Percentiles rank a stretch among this genome's conserved stretches.
phyloP scores from a whole-genome alignment of 345 rosid species.

The Turritis glabra region DNA sequence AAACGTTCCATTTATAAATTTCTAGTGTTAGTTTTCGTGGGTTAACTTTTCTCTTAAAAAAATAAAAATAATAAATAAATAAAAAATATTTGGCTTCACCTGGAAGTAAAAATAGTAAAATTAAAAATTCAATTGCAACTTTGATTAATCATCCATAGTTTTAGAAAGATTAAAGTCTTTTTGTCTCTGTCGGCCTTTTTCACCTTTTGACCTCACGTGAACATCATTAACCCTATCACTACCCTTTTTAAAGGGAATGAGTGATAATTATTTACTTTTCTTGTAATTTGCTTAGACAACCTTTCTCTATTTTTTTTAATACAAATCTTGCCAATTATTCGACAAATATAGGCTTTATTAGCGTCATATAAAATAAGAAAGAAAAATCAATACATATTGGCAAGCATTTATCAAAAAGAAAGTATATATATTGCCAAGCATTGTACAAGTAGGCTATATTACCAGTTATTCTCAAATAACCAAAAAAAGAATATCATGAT shows the following conservation, averaged over 20 bases:
- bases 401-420: background rate
- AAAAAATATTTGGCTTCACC: slow-evolving; percentile 2
- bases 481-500: background rate
- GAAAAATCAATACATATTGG: too few species aligned
- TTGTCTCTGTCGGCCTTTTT: slow-evolving; percentile 23
- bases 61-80: too few species aligned
- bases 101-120: slow-evolving; percentile 6
- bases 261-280: background rate
- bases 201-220: slow-evolving; percentile 27
- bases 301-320: background rate
- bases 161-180: background rate
- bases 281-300: background rate
- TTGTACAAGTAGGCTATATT: background rate
- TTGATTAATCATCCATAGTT: background rate
- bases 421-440: background rate
- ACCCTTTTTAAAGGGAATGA: background rate
- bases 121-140: slow-evolving; percentile 4
- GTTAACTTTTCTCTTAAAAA: background rate
- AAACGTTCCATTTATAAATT: slow-evolving; percentile 3
- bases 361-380: background rate
- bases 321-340: background rate
- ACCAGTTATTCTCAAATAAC: background rate
- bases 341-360: background rate
- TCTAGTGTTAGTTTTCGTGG: background rate
- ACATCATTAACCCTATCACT: slow-evolving; percentile 11